These are phyloP conservation scores for Saccharomycopsis hybrid DNA, from an alignment of 1,139 yeast species.

Conservation along the genomic window DNA sequence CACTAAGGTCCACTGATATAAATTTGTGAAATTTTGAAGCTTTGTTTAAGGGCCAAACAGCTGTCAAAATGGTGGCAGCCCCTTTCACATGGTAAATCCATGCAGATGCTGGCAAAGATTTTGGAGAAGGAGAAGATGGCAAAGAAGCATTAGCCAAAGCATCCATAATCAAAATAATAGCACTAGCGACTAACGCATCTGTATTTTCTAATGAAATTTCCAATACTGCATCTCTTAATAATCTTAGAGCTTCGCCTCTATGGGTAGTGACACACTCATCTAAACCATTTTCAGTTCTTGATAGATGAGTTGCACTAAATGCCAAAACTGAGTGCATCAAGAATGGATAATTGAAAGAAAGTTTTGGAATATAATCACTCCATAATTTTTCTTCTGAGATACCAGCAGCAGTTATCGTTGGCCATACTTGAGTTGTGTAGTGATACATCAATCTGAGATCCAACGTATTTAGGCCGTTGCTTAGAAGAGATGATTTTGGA, in stretches of 20 bases:
- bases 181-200: slow-evolving; percentile 89
- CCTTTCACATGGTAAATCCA: slow-evolving; percentile 98
- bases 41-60: slow-evolving; percentile 90
- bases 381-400: slow-evolving; percentile 82
- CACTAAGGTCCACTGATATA: slow-evolving; percentile 69
- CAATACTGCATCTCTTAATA: slow-evolving; percentile 77
- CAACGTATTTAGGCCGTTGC: slow-evolving; percentile 52
- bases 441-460: slow-evolving; percentile 83
- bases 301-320: slow-evolving; percentile 85
- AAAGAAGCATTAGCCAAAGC: slow-evolving; percentile 88
- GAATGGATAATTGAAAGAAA: slow-evolving; percentile 84
- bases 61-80: slow-evolving; percentile 89
- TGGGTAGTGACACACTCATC: slow-evolving; percentile 84
- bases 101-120: slow-evolving; percentile 81
- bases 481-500: slow-evolving; percentile 16
- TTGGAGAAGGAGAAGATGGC: slow-evolving; percentile 51
- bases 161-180: slow-evolving; percentile 83
- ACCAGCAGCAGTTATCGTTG: slow-evolving; percentile 85
- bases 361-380: slow-evolving; percentile 79
- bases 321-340: slow-evolving; percentile 88
- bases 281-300: slow-evolving; percentile 67
- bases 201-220: slow-evolving; percentile 79
- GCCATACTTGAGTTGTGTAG: slow-evolving; percentile 77
- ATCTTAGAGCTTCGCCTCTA: slow-evolving; percentile 76
- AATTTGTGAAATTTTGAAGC: slow-evolving; percentile 67